Percentiles rank a stretch among this genome's conserved stretches.
These are phyloP conservation scores for Penicillium lagena DNA, from an alignment of 495 filamentous ascomycete genomes.

Conservation along the genomic window DNA sequence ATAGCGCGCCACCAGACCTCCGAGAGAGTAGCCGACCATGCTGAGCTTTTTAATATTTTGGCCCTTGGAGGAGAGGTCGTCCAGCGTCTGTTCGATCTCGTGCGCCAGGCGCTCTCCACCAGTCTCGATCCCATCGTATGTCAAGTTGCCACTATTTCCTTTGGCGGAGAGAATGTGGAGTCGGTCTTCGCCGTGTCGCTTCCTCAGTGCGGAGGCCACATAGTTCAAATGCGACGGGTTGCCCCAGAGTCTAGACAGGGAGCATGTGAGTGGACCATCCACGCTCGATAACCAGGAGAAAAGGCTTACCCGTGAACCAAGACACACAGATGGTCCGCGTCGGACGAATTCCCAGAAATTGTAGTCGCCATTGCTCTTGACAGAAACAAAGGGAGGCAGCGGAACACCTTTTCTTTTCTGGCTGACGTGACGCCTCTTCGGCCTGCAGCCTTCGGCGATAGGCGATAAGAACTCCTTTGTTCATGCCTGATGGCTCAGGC, in stretches of 20 bases:
- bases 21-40: slow-evolving; percentile 83
- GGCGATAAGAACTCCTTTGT: slow-evolving; percentile 1
- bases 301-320: slow-evolving; percentile 80
- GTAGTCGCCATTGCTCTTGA: neutral
- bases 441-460: slow-evolving; percentile 7
- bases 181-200: slow-evolving; percentile 53
- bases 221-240: slow-evolving; percentile 78
- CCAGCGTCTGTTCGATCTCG: slow-evolving; percentile 81
- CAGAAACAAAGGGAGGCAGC: neutral
- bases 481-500: neutral
- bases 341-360: slow-evolving; percentile 7
- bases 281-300: neutral
- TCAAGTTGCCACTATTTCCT: slow-evolving; percentile 74
- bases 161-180: slow-evolving; percentile 72
- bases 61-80: slow-evolving; percentile 56
- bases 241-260: slow-evolving; percentile 68
- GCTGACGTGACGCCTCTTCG: neutral
- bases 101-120: slow-evolving; percentile 82
- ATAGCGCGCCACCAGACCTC: slow-evolving; percentile 83
- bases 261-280: neutral
- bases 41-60: slow-evolving; percentile 73
- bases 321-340: slow-evolving; percentile 76
- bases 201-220: slow-evolving; percentile 60
- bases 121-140: slow-evolving; percentile 90
- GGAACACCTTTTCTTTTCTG: neutral